Evolutionary conservation across 148 eudicot genomes (phyloP).

Genomic region (Drosera capensis): DNA sequence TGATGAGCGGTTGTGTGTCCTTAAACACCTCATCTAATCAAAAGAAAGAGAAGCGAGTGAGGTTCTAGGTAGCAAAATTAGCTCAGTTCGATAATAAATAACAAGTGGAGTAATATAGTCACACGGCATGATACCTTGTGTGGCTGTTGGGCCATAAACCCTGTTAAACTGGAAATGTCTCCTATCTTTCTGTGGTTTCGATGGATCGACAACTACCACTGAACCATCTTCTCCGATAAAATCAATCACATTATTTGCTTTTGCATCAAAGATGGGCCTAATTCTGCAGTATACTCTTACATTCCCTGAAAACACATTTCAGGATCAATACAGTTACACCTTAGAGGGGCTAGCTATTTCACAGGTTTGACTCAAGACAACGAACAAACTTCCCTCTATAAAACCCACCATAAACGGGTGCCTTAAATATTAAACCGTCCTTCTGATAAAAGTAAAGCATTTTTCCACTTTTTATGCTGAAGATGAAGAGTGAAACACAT

Average conservation of each 20-base stretch:
- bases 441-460: too few species aligned
- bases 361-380: neutral
- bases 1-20: neutral
- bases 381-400: neutral
- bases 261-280: conserved; percentile 38
- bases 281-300: conserved; percentile 85
- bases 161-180: conserved; percentile 54
- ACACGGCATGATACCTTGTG: too few species aligned
- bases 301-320: conserved; percentile 46
- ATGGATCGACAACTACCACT: conserved; percentile 52
- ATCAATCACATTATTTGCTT: conserved; percentile 43
- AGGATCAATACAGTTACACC: neutral
- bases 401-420: too few species aligned
- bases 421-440: too few species aligned
- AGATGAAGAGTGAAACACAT: too few species aligned
- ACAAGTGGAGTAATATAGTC: conserved; percentile 1
- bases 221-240: conserved; percentile 75
- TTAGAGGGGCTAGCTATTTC: neutral
- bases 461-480: too few species aligned
- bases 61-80: neutral
- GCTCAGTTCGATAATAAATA: neutral
- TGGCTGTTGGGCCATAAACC: conserved; percentile 45
- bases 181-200: conserved; percentile 35
- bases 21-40: conserved; percentile 23
- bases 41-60: neutral